These are phyloP conservation scores for Bothriochloa decipiens DNA, from an alignment of 176 grass and related monocot species.

Conservation along the genomic window DNA sequence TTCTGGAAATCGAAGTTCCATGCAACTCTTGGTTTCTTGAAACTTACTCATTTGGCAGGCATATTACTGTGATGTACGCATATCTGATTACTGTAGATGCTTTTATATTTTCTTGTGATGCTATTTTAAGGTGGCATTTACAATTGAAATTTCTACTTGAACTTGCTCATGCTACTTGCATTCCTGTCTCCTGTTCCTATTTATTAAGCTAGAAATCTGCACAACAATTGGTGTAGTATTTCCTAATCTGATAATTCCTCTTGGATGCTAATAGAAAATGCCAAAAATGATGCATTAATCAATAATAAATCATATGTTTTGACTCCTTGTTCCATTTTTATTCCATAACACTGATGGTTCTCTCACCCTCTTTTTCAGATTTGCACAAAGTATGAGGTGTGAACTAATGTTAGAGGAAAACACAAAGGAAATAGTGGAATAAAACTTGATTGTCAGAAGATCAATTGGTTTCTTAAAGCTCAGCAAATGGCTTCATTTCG, in stretches of 20 bases:
- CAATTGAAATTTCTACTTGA: background rate
- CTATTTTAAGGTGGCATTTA: slow-evolving; percentile 5
- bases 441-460: slow-evolving; percentile 8
- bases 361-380: background rate
- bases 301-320: slow-evolving; percentile 7
- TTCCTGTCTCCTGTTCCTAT: background rate
- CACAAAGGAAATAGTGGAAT: slow-evolving; percentile 6
- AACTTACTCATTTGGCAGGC: slow-evolving; percentile 1
- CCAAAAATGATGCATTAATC: background rate
- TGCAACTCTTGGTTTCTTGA: background rate
- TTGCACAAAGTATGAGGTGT: slow-evolving; percentile 22
- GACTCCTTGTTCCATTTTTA: slow-evolving; percentile 28
- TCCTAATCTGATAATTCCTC: background rate
- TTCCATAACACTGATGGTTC: slow-evolving; percentile 4
- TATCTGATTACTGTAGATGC: background rate
- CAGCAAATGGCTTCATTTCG: slow-evolving; percentile 39
- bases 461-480: slow-evolving; percentile 16
- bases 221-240: slow-evolving; percentile 1
- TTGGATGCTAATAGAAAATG: background rate
- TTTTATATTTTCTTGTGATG: background rate
- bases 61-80: background rate
- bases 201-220: slow-evolving; percentile 6
- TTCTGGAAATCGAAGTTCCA: background rate
- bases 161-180: background rate
- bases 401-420: slow-evolving; percentile 6